Conservation (phyloP, 192 early-diverging fungal genomes). For the Helicostylum pulchrum region DNA sequence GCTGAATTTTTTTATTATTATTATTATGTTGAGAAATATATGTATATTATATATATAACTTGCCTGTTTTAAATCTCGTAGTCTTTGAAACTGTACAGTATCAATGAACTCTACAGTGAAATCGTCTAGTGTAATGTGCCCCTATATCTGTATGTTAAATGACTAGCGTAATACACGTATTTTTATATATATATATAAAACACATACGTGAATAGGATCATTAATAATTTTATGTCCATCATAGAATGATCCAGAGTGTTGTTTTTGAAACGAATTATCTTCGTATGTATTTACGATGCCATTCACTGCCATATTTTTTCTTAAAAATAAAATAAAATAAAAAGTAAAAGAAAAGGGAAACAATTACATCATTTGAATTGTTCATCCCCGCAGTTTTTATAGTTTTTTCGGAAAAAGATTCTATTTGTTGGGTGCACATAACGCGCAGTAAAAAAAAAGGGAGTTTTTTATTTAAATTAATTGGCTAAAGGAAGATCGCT, state of each 20-base stretch:
- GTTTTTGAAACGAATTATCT: not conserved
- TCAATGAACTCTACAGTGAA: conserved; percentile 72
- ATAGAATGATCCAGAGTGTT: conserved; percentile 11
- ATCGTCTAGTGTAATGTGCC: conserved; percentile 74
- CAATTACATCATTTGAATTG: too few species aligned
- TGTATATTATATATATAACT: not conserved
- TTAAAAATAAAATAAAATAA: not conserved
- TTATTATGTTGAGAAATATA: not conserved
- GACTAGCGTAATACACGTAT: too few species aligned
- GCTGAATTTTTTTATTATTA: conserved; percentile 21
- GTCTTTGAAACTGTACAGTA: conserved; percentile 94
- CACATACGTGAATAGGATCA: conserved; percentile 71
- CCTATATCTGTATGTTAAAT: conserved; percentile 28
- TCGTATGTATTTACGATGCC: not conserved
- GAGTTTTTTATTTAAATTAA: not conserved
- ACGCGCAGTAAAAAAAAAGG: too few species aligned
- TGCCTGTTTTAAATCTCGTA: conserved; percentile 85
- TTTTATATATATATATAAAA: too few species aligned
- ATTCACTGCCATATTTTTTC: not conserved
- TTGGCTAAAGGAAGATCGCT: not conserved
- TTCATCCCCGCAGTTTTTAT: too few species aligned
- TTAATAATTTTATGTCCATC: conserved; percentile 49
- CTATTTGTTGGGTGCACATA: too few species aligned
- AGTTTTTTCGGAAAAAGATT: too few species aligned
- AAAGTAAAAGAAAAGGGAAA: too few species aligned